Base-by-base conservation (phyloP, 2,329 filamentous ascomycete species). In the Plenodomus tracheiphilus region DNA sequence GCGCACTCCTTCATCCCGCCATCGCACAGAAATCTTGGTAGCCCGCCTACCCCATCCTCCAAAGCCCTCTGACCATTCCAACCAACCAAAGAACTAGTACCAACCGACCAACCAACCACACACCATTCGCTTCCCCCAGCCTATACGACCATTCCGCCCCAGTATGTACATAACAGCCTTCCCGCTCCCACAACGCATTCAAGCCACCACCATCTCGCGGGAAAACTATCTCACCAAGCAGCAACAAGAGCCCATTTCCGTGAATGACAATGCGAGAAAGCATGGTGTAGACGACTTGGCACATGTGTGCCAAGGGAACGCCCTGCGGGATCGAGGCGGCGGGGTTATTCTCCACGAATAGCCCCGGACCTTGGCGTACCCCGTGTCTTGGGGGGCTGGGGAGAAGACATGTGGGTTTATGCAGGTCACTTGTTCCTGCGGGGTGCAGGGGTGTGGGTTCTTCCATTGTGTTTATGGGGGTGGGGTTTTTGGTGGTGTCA, bases 301-400 rank as follows among this genome's bases (percentile, higher is more conserved):
- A 48, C 32, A 30, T 20, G 16, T 40, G 37, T 41, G 53, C 53
- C 53, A 56, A 56, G 56, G 37, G 30, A 46, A 50, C 37, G 39
- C 41, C 46, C 32, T 36, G 25, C 46, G 39, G 47, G 39, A 30
- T 35, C 19, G 28, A 36, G 11, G 21, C 47, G 47, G 46, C 13
- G 28, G 38, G 18, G 19, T 37, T 19, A 47, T 56, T 54, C 41
- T 54, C 56, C 53, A 56, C 56, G 50, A 56, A 58, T 58, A 22
- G 38, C 17, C 32, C 35, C 36, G 32, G 13, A 32, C 39, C 52
- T 52, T 52, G 46, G 35, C 43, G 16, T 28, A 17, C 35, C 35
- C 18, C 35, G 3, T 4, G 8, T 8, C 15, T 32, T 22, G 3
- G 16, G 19, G 16, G 18, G 32, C 13, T 18, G 25, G 39, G 42